Evolutionary conservation across 305 asterid genomes (phyloP).

Genomic region (Solanum hybrid): DNA sequence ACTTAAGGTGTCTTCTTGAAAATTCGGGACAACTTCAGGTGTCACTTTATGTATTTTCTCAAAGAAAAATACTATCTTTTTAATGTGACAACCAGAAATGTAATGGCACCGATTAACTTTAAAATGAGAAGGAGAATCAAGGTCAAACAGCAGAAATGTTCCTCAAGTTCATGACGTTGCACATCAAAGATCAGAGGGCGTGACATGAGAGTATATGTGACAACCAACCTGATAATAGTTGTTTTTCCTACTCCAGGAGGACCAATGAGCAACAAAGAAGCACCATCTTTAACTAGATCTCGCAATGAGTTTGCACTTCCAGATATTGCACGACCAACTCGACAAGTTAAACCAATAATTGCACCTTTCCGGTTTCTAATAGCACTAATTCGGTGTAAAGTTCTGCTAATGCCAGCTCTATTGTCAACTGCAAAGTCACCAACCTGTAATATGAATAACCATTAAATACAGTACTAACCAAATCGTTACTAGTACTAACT

Average conservation of each 20-base stretch:
- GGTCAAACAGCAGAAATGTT: slow-evolving; percentile 1
- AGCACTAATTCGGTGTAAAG: slow-evolving; percentile 84
- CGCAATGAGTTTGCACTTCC: slow-evolving; percentile 81
- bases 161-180: not conserved
- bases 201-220: not conserved
- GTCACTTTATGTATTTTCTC: not conserved
- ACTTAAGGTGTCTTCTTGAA: not conserved
- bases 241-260: slow-evolving; percentile 99
- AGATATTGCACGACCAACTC: slow-evolving; percentile 82
- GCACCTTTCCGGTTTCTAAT: slow-evolving; percentile 73
- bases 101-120: not conserved
- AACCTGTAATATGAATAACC: slow-evolving; percentile 37
- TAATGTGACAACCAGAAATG: not conserved
- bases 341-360: slow-evolving; percentile 82
- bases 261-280: slow-evolving; percentile 82
- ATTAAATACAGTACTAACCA: not conserved
- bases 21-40: not conserved
- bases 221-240: slow-evolving; percentile 69
- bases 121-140: not conserved
- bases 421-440: slow-evolving; percentile 90
- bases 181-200: not conserved
- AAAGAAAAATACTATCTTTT: not conserved
- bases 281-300: slow-evolving; percentile 69
- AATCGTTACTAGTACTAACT: not conserved
- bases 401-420: slow-evolving; percentile 90